Evolutionary conservation across 805 yeast species (phyloP), one percentile per base, ranked within the genome.

Genomic region (Yarrowia osloensis): DNA sequence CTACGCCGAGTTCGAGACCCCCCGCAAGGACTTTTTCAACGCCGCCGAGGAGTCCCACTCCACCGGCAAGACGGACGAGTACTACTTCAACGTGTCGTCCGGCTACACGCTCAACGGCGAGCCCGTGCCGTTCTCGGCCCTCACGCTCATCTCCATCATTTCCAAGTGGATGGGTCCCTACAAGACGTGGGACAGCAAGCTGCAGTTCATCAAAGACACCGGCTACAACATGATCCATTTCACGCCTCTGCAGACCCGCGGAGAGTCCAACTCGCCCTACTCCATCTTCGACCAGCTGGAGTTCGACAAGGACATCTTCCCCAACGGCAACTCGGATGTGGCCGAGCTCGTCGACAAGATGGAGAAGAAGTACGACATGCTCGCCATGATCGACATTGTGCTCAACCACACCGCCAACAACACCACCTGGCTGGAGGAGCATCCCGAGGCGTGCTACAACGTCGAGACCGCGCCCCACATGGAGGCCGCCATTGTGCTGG

Each of bases 191-290:
- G 85, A 85, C 67, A 75, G 77, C 0, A 79, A 89, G 67, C 89
- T 94, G 68, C 75, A 76, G 1, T 83, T 84, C 54, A 83, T 94
- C 52, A 78, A 87, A 17, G 75, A 78, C 9, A 95, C 95, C 77
- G 93, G 95, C 22, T 94, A 94, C 80, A 95, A 95, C 77, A 91
- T 94, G 97, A 81, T 95, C 50, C 99, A 94, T 79, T 94, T 94
- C 76, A 93, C 98, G 6, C 99, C 99, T 0, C 81, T 94, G 71
- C 97, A 94, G 77, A 79, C 87, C 70, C 82, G 98, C 67, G 99
- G 99, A 37, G 88, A 83, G 69, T 90, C 97, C 0, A 85, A 93
- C 76, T 93, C 98, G 7, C 99, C 99, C 0, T 94, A 93, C 75
- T 90, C 97, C 3, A 91, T 94, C 66, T 88, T 79, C 72, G 97